Evolutionary conservation across 2,329 filamentous ascomycete species (phyloP), one percentile per base, ranked within the genome.

Genomic region (Penicillium sp.): DNA sequence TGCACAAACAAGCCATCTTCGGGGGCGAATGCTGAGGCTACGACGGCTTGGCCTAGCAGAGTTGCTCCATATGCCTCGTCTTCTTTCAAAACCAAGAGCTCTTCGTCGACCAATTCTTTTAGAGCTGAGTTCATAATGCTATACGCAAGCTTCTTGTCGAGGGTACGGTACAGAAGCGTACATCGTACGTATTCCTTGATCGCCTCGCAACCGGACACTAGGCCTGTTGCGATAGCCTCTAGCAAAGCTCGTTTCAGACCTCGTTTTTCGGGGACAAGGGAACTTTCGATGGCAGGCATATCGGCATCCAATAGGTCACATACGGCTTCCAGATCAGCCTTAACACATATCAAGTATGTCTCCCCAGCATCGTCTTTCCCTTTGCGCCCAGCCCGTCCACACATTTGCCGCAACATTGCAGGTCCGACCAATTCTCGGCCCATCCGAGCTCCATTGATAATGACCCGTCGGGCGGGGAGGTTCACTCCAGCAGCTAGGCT

Each of bases 401-500:
- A 83, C 89, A 92, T 92, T 72, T 92, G 89, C 47, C 88, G 84
- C 71, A 92, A 77, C 86, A 92, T 89, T 4, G 89, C 85, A 12
- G 89, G 89, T 0, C 88, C 89, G n/a, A 92, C 83, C 46, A 91
- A 77, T 44, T 91, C 88, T 50, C 86, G 81, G 0, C 89, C 89
- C 87, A 92, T 91, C 40, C 86, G 82, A 27, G 87, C 88, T 58
- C 85, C 87, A 67, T 90, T 88, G 25, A 90, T 79, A 55, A 92
- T 90, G 1, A 92, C 89, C 61, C 89, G 79, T 51, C 89, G 80
- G 7, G 89, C 89, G 14, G 79, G 79, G 18, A 92, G 75, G 70
- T 92, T 92, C 55, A 92, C 90, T n/a, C 89, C 89, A 14, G 89
- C 89, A n/a, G 89, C 89, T 54, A 92, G 80, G 67, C 88, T 90